Conservation (phyloP, 768 basidiomycete genomes). For the Imleria badia region DNA sequence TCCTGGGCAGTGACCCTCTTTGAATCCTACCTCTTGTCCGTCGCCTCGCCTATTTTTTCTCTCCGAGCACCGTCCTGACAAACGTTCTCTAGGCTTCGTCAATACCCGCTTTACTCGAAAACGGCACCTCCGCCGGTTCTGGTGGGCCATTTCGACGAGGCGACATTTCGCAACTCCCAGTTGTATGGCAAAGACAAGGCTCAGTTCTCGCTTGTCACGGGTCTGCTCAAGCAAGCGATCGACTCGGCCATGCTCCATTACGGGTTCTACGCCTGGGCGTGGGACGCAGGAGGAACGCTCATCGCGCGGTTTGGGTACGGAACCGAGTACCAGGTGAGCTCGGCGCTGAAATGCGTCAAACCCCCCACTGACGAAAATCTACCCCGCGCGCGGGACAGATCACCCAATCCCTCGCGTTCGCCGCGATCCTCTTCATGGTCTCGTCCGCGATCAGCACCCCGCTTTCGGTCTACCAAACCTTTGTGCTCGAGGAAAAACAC, state of each 20-base stretch:
- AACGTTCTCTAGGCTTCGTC: conserved; percentile 50
- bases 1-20: conserved; percentile 81
- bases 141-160: conserved; percentile 60
- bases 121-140: conserved; percentile 69
- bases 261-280: conserved; percentile 82
- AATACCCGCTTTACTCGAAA: conserved; percentile 83
- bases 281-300: conserved; percentile 58
- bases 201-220: conserved; percentile 71
- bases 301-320: conserved; percentile 61
- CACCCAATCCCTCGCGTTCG: conserved; percentile 77
- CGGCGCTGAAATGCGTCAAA: background rate
- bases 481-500: conserved; percentile 91
- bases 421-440: conserved; percentile 61
- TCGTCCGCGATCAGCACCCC: conserved; percentile 74
- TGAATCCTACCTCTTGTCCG: conserved; percentile 85
- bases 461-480: conserved; percentile 80
- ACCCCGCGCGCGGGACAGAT: conserved; percentile 37
- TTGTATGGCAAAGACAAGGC: conserved; percentile 91
- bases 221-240: conserved; percentile 69
- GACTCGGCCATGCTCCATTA: conserved; percentile 71
- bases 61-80: background rate
- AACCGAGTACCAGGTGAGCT: conserved; percentile 64
- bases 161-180: conserved; percentile 87
- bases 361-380: too few species aligned
- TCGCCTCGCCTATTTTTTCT: conserved; percentile 12